These are phyloP conservation scores for Staphylotrichum tortipilum DNA, from an alignment of 495 filamentous ascomycete species.

Conservation along the genomic window DNA sequence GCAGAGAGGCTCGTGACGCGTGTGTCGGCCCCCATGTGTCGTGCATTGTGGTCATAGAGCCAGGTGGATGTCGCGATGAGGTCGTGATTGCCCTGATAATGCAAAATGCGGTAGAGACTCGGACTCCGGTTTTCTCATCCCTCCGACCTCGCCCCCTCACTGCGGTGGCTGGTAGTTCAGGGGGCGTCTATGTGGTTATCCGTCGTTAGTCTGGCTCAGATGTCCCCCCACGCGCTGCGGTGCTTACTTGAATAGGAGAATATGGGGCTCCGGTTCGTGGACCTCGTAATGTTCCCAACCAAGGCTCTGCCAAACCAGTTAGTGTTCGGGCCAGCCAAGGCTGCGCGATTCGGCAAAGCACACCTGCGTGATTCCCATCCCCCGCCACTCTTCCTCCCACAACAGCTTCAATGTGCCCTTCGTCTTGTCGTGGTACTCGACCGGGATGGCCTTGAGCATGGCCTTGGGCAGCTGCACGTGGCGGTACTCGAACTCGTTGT, in stretches of 20 bases:
- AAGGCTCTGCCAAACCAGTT: conserved; percentile 57
- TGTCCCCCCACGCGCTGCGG: background rate
- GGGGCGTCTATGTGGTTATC: conserved; percentile 68
- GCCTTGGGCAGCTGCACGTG: conserved; percentile 95
- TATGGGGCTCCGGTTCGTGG: conserved; percentile 96
- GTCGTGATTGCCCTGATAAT: conserved; percentile 26
- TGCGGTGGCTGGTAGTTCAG: conserved; percentile 75
- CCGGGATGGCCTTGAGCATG: conserved; percentile 94
- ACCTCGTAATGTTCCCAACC: conserved; percentile 99
- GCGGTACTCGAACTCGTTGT: conserved; percentile 82
- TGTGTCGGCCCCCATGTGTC: conserved; percentile 15
- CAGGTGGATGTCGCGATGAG: conserved; percentile 37
- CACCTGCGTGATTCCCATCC: conserved; percentile 92
- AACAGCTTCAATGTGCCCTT: conserved; percentile 92
- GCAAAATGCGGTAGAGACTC: conserved; percentile 19
- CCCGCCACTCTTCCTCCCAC: conserved; percentile 98
- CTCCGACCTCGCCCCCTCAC: conserved; percentile 20
- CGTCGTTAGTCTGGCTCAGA: background rate
- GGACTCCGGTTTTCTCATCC: conserved; percentile 6
- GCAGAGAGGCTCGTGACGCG: conserved; percentile 1
- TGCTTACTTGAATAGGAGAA: conserved; percentile 92
- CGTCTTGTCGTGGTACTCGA: conserved; percentile 84
- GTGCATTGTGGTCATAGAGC: conserved; percentile 26
- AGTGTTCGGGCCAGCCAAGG: background rate
- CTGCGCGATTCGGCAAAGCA: conserved; percentile 5